A percentile compares a stretch with the other conserved stretches of the same genome.
Conservation (phyloP, 2,329 filamentous ascomycete species). For the Chaetothyriales sp. region DNA sequence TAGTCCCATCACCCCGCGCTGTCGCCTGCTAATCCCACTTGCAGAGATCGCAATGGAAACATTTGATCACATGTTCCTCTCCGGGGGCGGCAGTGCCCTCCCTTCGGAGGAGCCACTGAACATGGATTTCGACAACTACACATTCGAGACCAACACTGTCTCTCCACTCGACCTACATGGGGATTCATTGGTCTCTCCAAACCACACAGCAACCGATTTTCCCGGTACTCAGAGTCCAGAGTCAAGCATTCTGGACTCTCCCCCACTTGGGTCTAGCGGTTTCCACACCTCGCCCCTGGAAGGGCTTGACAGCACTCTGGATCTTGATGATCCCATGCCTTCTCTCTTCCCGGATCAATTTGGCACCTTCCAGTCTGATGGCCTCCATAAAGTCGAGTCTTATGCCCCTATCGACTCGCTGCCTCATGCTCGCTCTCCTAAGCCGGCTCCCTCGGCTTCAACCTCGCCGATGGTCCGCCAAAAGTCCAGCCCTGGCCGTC, state of each 20-base stretch:
- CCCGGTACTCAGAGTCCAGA: constrained; percentile 57
- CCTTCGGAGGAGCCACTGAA: constrained; percentile 13
- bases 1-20: background rate
- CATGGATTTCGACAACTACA: constrained; percentile 6
- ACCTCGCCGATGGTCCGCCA: constrained; percentile 16
- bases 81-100: constrained; percentile 9
- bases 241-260: constrained; percentile 49
- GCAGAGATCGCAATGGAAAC: constrained; percentile 11
- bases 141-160: constrained; percentile 40
- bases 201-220: constrained; percentile 61
- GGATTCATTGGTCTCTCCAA: constrained; percentile 38
- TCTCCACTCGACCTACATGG: constrained; percentile 64
- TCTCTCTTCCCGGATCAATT: constrained; percentile 18
- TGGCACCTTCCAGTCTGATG: constrained; percentile 18
- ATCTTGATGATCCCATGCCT: constrained; percentile 10
- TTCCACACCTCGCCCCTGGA: constrained; percentile 16
- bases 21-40: constrained; percentile 5
- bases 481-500: constrained; percentile 24
- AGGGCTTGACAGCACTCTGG: constrained; percentile 15
- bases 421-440: background rate
- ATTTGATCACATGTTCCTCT: constrained; percentile 15
- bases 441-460: constrained; percentile 19
- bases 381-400: constrained; percentile 13
- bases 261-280: constrained; percentile 24
- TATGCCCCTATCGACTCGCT: constrained; percentile 6